Base-by-base conservation (phyloP, 2,329 filamentous ascomycete genomes). In the Arthroderma sp. region DNA sequence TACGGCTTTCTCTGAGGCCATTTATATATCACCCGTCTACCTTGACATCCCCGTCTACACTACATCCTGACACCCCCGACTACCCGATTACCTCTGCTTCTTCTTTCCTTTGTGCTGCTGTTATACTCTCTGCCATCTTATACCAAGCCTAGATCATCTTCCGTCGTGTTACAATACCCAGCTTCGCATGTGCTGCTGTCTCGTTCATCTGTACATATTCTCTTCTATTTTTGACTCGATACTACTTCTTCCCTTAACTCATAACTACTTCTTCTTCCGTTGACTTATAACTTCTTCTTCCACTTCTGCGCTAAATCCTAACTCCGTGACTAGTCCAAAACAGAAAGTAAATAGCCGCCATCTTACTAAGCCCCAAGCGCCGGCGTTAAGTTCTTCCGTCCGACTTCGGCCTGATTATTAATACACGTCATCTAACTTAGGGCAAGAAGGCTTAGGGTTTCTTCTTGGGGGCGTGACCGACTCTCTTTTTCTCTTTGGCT, bases 1-100 rank as follows among this genome's bases (percentile, higher is more conserved):
- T 61, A 60, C 54, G 59, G 64, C 52, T 61, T 54, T 15, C 23
- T 15, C 21, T 51, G 28, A 23, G 4, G 9, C 35, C 15, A n/a
- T n/a, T n/a, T n/a, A n/a, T n/a, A n/a, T n/a, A n/a, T n/a, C n/a
- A n/a, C n/a, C n/a, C n/a, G n/a, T n/a, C n/a, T n/a, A n/a, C n/a
- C n/a, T n/a, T n/a, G n/a, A n/a, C n/a, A n/a, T n/a, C n/a, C n/a
- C n/a, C n/a, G n/a, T n/a, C n/a, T n/a, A n/a, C n/a, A n/a, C n/a
- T n/a, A n/a, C n/a, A n/a, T n/a, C n/a, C n/a, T n/a, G n/a, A n/a
- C n/a, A n/a, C n/a, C 1, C 44, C n/a, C 17, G 44, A 33, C 17
- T 17, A 9, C 7, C 13, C 11, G 17, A 51, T 33, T 31, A n/a
- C 25, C 44, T 51, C n/a, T n/a, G n/a, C n/a, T n/a, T 23, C 25